Base-by-base conservation (phyloP, 257 asterid species). In the Rubia yunnanensis region DNA sequence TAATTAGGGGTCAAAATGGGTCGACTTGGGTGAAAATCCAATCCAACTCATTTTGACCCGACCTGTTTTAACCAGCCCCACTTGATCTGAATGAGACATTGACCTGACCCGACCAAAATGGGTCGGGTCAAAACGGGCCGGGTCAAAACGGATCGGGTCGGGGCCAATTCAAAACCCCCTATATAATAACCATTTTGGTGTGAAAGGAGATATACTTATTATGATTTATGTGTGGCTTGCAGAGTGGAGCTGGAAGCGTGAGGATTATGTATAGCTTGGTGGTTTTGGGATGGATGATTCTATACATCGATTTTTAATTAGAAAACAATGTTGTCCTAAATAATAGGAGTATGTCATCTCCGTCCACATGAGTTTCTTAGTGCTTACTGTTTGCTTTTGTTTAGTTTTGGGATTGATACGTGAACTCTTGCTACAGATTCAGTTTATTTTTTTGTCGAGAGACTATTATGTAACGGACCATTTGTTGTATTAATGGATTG, bases 241-340 rank as follows among this genome's bases (percentile, higher is more conserved):
- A 90, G 96, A 85, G 92, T 76, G 96, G 95, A 78, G 87, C 76
- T 41, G 76, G 71, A 53, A 22, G 76, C 59, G 11, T 76, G 69
- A 24, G 67, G 86, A 72, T 79, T 9, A 28, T 70, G 3, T 80
- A 79, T 10, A 68, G 84, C 81, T 41, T 78, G 60, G 71, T 76
- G 48, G 66, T 65, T 14, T 64, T 72, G 66, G 95, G 90, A 35
- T 81, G 85, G 83, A 77, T 83, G 53, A 32, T 74, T 57, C 62
- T 84, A n/a, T 72, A 18, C 60, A 68, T 78, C 75, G 60, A 77
- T 26, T 62, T 71, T 27, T 84, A 85, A 56, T 30, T 31, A 14
- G 10, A 44, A 30, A 11, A 20, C 30, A 22, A 56, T 10, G 1
- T 20, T 26, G n/a, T 55, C 10, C 11, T 3, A 10, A 23, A 26